A percentile compares a stretch with the other conserved stretches of the same genome.
Evolutionary conservation across 495 filamentous ascomycete species (phyloP).

Genomic region (Viridothelium virens): DNA sequence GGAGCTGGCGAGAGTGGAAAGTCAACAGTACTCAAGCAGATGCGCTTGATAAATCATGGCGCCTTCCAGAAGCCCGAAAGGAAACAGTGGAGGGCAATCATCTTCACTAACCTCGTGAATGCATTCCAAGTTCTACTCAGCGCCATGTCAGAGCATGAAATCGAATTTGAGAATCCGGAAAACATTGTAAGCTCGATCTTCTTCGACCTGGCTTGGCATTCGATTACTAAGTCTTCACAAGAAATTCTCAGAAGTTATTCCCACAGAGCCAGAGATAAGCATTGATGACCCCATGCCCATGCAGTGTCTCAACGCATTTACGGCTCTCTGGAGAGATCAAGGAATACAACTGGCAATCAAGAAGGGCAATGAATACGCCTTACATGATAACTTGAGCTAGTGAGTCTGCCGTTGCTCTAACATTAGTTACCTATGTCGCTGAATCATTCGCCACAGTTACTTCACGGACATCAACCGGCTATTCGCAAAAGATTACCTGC

Average conservation of each 20-base stretch:
- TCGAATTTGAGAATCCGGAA: slow-evolving; percentile 70
- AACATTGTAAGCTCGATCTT: slow-evolving; percentile 55
- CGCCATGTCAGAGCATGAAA: slow-evolving; percentile 79
- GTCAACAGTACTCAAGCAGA: slow-evolving; percentile 97
- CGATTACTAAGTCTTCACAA: slow-evolving; percentile 15
- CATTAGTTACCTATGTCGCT: not conserved
- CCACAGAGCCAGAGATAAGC: slow-evolving; percentile 31
- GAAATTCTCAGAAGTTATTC: slow-evolving; percentile 35
- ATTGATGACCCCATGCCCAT: slow-evolving; percentile 41
- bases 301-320: slow-evolving; percentile 77
- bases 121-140: slow-evolving; percentile 63
- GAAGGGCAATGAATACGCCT: slow-evolving; percentile 89
- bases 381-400: slow-evolving; percentile 94
- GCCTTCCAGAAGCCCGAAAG: slow-evolving; percentile 89
- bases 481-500: slow-evolving; percentile 78
- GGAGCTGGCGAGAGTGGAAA: slow-evolving; percentile 97
- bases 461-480: slow-evolving; percentile 83
- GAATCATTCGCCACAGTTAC: slow-evolving; percentile 55
- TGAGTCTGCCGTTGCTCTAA: slow-evolving; percentile 43
- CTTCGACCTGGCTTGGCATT: not conserved
- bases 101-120: slow-evolving; percentile 54
- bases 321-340: slow-evolving; percentile 71
- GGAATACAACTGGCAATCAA: slow-evolving; percentile 80
- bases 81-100: slow-evolving; percentile 83
- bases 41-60: slow-evolving; percentile 93